Base-by-base conservation (phyloP, 2,329 filamentous ascomycete species). In the Tolypocladium album region DNA sequence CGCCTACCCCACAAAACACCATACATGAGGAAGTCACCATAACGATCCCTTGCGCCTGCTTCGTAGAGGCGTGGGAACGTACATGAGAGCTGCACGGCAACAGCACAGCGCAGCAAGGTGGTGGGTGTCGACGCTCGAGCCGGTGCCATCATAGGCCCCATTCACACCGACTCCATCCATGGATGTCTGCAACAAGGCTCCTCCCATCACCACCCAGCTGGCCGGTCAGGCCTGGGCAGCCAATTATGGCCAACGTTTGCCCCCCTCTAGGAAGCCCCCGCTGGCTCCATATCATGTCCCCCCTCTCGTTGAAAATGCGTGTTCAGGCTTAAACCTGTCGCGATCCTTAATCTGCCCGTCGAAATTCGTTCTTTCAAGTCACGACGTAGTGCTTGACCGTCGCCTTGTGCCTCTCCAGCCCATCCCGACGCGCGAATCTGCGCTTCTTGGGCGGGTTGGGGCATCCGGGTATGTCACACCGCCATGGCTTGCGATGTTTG, bases 401-500 rank as follows among this genome's bases (percentile, higher is more conserved):
- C 40, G 69, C 63, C 60, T 73, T 74, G 63, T 77, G 75, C 57
- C 75, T 71, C 58, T 76, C 72, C n/a, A 77, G 64, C 22, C 75
- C 75, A 61, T 77, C 75, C 60, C 74, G 70, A 57, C 75, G 73
- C 13, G 75, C 75, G 60, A 77, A 77, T 22, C 69, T 71, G 58
- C 75, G 73, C 61, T 76, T 76, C 60, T 75, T 75, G 13, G 71
- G 71, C 11, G 72, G 72, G 47, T 77, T 77, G 15, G 75, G 75
- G 45, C 75, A 77, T 11, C 74, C 71, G 50, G 70, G 68, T 27
- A 73, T 59, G 47, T 71, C 69, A 64, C 75, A 77, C 27, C 71
- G 71, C 72, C 73, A 76, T 20, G 75, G 75, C 61, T 76, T 76
- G 34, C 72, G 69, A 61, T 77, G 75, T 55, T 77, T 77, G 65